Percentiles rank a stretch among this genome's conserved stretches.
Evolutionary conservation across 2,329 filamentous ascomycete species (phyloP).

Genomic region (Ceratocystis colombiana): DNA sequence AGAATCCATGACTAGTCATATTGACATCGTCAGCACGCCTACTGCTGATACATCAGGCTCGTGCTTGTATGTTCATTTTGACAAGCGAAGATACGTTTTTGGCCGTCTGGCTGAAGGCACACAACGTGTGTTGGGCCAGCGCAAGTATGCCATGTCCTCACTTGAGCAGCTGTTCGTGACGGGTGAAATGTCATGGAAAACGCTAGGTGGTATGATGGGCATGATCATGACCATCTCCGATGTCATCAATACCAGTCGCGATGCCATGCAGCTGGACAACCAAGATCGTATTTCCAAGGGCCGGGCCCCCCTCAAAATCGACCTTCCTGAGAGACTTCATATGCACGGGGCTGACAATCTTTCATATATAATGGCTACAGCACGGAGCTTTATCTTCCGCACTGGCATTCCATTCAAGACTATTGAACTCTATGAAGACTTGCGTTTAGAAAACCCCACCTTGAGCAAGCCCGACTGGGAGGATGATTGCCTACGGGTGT

Average conservation of each 20-base stretch:
- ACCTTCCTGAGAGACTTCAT: slow-evolving; percentile 38
- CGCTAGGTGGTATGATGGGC: slow-evolving; percentile 71
- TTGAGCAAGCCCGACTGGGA: slow-evolving; percentile 53
- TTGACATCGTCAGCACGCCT: slow-evolving; percentile 70
- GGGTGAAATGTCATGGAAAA: slow-evolving; percentile 64
- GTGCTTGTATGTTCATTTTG: slow-evolving; percentile 65
- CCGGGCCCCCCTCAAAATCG: slow-evolving; percentile 29
- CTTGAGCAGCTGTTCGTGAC: slow-evolving; percentile 73
- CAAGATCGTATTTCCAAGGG: slow-evolving; percentile 36
- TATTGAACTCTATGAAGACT: slow-evolving; percentile 52
- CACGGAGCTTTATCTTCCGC: slow-evolving; percentile 74
- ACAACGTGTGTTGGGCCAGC: slow-evolving; percentile 64
- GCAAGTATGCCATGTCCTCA: slow-evolving; percentile 53
- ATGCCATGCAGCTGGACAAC: slow-evolving; percentile 36
- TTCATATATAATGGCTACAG: slow-evolving; percentile 68
- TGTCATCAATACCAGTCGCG: slow-evolving; percentile 41
- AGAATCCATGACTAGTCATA: slow-evolving; percentile 55
- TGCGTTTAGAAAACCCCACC: slow-evolving; percentile 30
- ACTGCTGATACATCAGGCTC: slow-evolving; percentile 82
- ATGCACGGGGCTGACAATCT: slow-evolving; percentile 76
- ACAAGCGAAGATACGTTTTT: slow-evolving; percentile 73
- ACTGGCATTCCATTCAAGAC: slow-evolving; percentile 66
- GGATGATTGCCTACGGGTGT: slow-evolving; percentile 70
- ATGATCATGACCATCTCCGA: slow-evolving; percentile 78
- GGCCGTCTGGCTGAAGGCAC: slow-evolving; percentile 75